Evolutionary conservation across 768 basidiomycete genomes (phyloP).

Genomic region (Terana coerulea): DNA sequence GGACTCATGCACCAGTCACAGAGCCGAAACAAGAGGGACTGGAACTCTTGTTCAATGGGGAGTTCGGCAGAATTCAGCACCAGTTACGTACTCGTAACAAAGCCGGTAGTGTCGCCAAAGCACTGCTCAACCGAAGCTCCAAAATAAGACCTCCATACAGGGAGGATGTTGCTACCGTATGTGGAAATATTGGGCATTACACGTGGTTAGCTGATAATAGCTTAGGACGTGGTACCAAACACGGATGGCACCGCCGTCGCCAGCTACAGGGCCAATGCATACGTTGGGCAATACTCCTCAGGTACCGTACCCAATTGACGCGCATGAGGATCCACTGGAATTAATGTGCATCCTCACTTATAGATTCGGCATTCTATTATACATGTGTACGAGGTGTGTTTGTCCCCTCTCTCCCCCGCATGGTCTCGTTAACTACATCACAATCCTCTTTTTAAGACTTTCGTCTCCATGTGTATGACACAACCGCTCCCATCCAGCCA

Average conservation of each 20-base stretch:
- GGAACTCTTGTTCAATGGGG: constrained; percentile 66
- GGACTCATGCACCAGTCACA: constrained; percentile 36
- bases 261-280: constrained; percentile 67
- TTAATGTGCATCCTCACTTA: too few species aligned
- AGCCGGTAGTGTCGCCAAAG: constrained; percentile 44
- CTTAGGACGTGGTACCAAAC: constrained; percentile 73
- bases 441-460: constrained; percentile 55
- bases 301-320: too few species aligned
- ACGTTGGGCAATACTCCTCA: constrained; percentile 80
- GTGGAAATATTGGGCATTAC: constrained; percentile 18
- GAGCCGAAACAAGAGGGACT: constrained; percentile 64
- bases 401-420: too few species aligned
- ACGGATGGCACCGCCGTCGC: constrained; percentile 78
- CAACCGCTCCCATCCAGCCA: constrained; percentile 39
- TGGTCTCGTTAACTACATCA: constrained; percentile 4
- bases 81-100: constrained; percentile 43
- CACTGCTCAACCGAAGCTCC: constrained; percentile 37
- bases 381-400: constrained; percentile 84
- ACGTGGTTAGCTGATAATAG: background rate
- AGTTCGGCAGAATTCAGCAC: constrained; percentile 66
- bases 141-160: constrained; percentile 28
- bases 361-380: constrained; percentile 90
- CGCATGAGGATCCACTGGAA: too few species aligned
- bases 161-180: constrained; percentile 56
- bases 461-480: constrained; percentile 84